Evolutionary conservation across 2,329 filamentous ascomycete genomes (phyloP).

Genomic region (Nemania serpens): DNA sequence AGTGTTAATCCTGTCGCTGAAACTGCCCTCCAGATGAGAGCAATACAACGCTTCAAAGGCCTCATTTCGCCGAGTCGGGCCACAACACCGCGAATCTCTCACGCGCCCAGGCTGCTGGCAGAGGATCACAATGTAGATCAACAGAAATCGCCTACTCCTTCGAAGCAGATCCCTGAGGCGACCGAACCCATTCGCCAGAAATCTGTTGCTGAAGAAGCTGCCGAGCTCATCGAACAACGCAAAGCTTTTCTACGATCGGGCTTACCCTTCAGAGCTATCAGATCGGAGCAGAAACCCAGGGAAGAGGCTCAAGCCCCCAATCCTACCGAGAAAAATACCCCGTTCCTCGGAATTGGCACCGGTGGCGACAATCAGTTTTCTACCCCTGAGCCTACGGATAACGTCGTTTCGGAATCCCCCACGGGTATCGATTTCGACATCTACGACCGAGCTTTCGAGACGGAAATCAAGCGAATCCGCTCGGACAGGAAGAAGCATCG

Average conservation of each 20-base stretch:
- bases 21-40: slow-evolving; percentile 74
- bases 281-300: slow-evolving; percentile 34
- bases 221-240: slow-evolving; percentile 53
- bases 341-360: slow-evolving; percentile 78
- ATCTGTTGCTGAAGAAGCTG: slow-evolving; percentile 54
- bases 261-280: slow-evolving; percentile 38
- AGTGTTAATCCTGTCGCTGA: slow-evolving; percentile 4
- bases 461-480: slow-evolving; percentile 68
- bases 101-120: slow-evolving; percentile 26
- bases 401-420: slow-evolving; percentile 79
- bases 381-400: slow-evolving; percentile 30
- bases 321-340: slow-evolving; percentile 62
- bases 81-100: slow-evolving; percentile 37
- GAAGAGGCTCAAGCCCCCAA: slow-evolving; percentile 59
- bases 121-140: slow-evolving; percentile 27
- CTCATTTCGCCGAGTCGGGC: slow-evolving; percentile 60
- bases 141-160: slow-evolving; percentile 15
- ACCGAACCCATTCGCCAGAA: slow-evolving; percentile 26
- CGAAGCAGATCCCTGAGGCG: slow-evolving; percentile 21
- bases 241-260: slow-evolving; percentile 47
- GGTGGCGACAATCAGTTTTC: slow-evolving; percentile 57
- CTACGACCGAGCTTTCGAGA: slow-evolving; percentile 85
- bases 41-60: slow-evolving; percentile 84
- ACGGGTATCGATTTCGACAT: slow-evolving; percentile 83
- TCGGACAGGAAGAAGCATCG: slow-evolving; percentile 44